phyloP scores from a whole-genome alignment of 306 rosid genomes.

The Acacia confusa region DNA sequence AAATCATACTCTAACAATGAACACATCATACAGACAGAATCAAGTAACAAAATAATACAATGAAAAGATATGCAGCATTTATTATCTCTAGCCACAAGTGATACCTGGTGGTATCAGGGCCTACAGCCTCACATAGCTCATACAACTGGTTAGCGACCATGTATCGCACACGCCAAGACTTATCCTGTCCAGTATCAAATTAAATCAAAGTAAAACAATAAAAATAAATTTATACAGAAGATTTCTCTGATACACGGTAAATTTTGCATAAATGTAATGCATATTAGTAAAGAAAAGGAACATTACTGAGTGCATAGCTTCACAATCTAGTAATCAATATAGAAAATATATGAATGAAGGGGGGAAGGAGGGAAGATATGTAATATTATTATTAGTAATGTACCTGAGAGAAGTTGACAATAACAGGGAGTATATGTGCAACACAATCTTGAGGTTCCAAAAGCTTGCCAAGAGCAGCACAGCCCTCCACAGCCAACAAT shows the following conservation, averaged over 20 bases:
- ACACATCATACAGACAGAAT: conserved; percentile 16
- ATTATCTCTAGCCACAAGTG: conserved; percentile 8
- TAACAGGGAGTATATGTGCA: conserved; percentile 89
- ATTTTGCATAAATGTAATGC: conserved; percentile 5
- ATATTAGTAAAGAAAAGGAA: background rate
- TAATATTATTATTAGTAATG: background rate
- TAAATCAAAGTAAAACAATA: conserved; percentile 17
- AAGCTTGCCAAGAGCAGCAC: conserved; percentile 95
- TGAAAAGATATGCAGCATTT: conserved; percentile 24
- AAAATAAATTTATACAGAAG: background rate
- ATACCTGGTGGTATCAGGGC: conserved; percentile 96
- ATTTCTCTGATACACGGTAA: conserved; percentile 3
- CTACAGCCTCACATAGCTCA: conserved; percentile 97
- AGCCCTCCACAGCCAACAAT: conserved; percentile 92
- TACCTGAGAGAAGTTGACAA: conserved; percentile 98
- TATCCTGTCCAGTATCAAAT: conserved; percentile 60
- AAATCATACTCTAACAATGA: background rate
- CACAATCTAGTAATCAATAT: background rate
- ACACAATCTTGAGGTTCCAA: conserved; percentile 96
- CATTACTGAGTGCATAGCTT: conserved; percentile 9
- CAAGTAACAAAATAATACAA: background rate
- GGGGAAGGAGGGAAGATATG: background rate
- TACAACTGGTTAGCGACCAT: conserved; percentile 98
- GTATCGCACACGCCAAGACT: conserved; percentile 99
- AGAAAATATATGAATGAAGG: background rate